phyloP scores from a whole-genome alignment of 345 rosid species.

The Eucalyptus pumila region DNA sequence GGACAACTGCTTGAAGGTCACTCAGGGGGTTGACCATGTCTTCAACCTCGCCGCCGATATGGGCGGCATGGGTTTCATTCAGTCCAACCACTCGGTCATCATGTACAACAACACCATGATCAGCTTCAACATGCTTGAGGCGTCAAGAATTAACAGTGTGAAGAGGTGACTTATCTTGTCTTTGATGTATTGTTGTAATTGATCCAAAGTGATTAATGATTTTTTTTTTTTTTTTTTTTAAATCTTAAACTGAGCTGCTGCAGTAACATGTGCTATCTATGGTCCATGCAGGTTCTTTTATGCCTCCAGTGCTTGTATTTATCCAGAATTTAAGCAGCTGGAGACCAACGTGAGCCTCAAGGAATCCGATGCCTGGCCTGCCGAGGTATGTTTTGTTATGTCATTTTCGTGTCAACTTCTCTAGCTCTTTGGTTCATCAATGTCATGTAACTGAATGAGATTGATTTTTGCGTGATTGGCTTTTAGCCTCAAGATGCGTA shows the following conservation, averaged over 20 bases:
- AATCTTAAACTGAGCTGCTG: background rate
- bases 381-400: constrained; percentile 57
- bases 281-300: constrained; percentile 67
- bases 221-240: background rate
- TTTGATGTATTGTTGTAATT: background rate
- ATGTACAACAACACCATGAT: constrained; percentile 99
- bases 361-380: constrained; percentile 99
- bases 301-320: constrained; percentile 99
- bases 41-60: constrained; percentile 99
- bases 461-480: background rate
- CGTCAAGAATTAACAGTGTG: constrained; percentile 77
- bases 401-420: background rate
- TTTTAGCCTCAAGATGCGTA: constrained; percentile 99
- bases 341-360: constrained; percentile 96
- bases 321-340: constrained; percentile 97
- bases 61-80: constrained; percentile 99
- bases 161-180: constrained; percentile 42
- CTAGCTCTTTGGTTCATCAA: background rate
- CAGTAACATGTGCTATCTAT: background rate
- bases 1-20: constrained; percentile 92
- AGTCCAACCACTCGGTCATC: constrained; percentile 95
- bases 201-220: background rate
- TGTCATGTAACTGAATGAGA: background rate
- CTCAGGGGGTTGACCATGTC: constrained; percentile 67
- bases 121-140: constrained; percentile 97